These are phyloP conservation scores for Amborella trichopoda DNA, from an alignment of 164 flowering plant species.

Conservation along the genomic window DNA sequence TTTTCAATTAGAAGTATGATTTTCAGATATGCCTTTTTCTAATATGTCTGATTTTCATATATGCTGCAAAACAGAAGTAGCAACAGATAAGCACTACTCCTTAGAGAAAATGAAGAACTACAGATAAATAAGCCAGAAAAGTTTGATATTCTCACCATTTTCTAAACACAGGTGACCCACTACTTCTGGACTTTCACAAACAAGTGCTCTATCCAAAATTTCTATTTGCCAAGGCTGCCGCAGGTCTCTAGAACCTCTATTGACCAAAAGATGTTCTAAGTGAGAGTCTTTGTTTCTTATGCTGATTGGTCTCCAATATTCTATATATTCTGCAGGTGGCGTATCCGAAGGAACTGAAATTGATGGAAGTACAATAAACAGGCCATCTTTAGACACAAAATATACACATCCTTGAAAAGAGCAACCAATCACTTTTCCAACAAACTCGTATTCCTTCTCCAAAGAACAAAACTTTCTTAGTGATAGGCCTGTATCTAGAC, in stretches of 20 bases:
- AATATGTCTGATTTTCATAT: no score
- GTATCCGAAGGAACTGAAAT: conserved; percentile 40
- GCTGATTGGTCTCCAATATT: conserved; percentile 21
- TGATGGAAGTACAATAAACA: conserved; percentile 73
- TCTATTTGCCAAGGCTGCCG: conserved; percentile 68
- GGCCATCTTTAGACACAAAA: conserved; percentile 60
- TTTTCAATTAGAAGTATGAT: no score
- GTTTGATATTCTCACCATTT: conserved; percentile 74
- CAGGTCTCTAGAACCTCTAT: conserved; percentile 11
- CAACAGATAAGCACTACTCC: no score
- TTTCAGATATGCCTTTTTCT: no score
- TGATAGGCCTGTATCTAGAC: conserved; percentile 11
- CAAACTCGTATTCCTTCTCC: conserved; percentile 21
- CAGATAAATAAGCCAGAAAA: background rate
- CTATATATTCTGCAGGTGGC: conserved; percentile 38
- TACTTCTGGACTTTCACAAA: conserved; percentile 72
- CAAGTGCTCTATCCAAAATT: conserved; percentile 65
- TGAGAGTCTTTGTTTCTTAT: conserved; percentile 10
- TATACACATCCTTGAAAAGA: conserved; percentile 65
- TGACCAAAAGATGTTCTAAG: conserved; percentile 11
- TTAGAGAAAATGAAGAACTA: no score
- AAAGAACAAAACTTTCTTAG: conserved; percentile 7
- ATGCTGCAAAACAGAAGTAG: no score
- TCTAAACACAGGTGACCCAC: conserved; percentile 70
- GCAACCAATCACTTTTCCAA: conserved; percentile 68